Percentiles rank a stretch among this genome's conserved stretches.
Evolutionary conservation across 495 filamentous ascomycete genomes (phyloP).

Genomic region (Neurospora sp.): DNA sequence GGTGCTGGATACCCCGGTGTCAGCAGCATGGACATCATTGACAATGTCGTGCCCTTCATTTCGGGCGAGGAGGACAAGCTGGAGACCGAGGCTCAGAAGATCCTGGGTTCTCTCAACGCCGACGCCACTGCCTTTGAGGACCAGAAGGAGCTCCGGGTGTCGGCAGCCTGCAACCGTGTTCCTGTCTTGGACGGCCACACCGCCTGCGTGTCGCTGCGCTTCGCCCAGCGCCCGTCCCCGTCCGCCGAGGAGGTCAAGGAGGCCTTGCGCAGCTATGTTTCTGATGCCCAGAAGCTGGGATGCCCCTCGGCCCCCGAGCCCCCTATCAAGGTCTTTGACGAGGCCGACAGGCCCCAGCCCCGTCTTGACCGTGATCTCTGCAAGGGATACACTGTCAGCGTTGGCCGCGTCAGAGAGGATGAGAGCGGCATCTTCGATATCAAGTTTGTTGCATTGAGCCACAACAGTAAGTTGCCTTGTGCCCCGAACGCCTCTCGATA

Average conservation of each 20-base stretch:
- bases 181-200: conserved; percentile 78
- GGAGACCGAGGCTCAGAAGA: conserved; percentile 77
- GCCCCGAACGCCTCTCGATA: background rate
- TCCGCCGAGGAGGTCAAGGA: conserved; percentile 56
- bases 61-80: conserved; percentile 86
- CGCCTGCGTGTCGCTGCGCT: conserved; percentile 69
- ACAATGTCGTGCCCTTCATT: conserved; percentile 82
- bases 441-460: conserved; percentile 71
- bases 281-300: conserved; percentile 62
- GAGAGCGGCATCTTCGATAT: conserved; percentile 71
- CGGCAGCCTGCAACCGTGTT: conserved; percentile 75
- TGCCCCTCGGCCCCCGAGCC: conserved; percentile 66
- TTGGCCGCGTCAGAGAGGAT: conserved; percentile 67
- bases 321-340: conserved; percentile 69
- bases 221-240: conserved; percentile 46
- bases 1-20: conserved; percentile 86
- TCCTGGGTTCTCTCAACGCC: conserved; percentile 58
- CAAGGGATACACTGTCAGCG: conserved; percentile 70
- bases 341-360: conserved; percentile 76
- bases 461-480: conserved; percentile 58
- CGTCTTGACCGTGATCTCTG: conserved; percentile 67
- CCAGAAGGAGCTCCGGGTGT: conserved; percentile 54
- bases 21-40: conserved; percentile 59
- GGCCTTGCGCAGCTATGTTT: conserved; percentile 62
- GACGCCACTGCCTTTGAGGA: conserved; percentile 57